Evolutionary conservation across 2,329 filamentous ascomycete genomes (phyloP).

Genomic region (Trichophyton verrucosum): DNA sequence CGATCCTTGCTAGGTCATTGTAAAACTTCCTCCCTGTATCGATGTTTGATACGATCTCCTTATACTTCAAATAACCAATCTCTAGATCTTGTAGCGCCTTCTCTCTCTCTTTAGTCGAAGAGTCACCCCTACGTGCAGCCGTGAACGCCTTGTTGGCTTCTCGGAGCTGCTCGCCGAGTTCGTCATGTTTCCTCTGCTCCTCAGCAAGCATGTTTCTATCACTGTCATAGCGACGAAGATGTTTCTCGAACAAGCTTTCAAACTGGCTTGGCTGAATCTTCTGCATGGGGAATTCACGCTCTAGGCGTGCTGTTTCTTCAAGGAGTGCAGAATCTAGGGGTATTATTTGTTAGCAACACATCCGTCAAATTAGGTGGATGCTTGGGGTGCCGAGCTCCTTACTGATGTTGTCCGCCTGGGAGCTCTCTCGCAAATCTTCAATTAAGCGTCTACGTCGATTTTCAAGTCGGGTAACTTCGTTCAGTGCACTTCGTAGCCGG

Average conservation of each 20-base stretch:
- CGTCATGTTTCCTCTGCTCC: conserved; percentile 65
- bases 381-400: conserved; percentile 18
- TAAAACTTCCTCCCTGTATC: conserved; percentile 92
- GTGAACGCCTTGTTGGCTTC: conserved; percentile 70
- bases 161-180: conserved; percentile 54
- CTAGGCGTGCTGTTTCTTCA: conserved; percentile 68
- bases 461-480: conserved; percentile 74
- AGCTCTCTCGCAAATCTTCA: conserved; percentile 65
- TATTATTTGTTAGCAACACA: neutral
- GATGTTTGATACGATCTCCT: conserved; percentile 84
- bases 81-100: conserved; percentile 77
- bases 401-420: conserved; percentile 76
- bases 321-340: conserved; percentile 57
- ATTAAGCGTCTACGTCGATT: conserved; percentile 67
- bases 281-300: conserved; percentile 74
- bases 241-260: conserved; percentile 75
- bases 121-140: conserved; percentile 55
- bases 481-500: conserved; percentile 64
- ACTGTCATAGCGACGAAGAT: conserved; percentile 67
- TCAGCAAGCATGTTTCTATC: conserved; percentile 60
- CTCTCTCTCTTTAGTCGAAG: conserved; percentile 61
- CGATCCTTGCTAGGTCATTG: conserved; percentile 84
- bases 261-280: conserved; percentile 80
- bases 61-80: conserved; percentile 89
- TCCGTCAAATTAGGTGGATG: neutral